Percentiles rank a stretch among this genome's conserved stretches.
These are phyloP conservation scores for Cenchrus purpureus DNA, from an alignment of 176 grass and related monocot genomes.

Conservation along the genomic window DNA sequence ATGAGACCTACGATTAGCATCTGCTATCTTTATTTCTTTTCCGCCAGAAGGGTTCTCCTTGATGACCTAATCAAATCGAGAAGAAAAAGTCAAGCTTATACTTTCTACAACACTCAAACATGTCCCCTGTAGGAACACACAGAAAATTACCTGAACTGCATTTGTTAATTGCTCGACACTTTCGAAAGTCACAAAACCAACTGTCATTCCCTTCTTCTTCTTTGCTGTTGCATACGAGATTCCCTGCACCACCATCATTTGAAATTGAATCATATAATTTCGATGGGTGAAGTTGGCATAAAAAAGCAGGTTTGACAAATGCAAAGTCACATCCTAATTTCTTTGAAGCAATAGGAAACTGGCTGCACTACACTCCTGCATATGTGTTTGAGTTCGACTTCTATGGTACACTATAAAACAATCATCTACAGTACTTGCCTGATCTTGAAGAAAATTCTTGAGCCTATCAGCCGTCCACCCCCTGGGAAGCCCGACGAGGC, in stretches of 20 bases:
- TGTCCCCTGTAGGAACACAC: background rate
- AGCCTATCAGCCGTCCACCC: constrained; percentile 67
- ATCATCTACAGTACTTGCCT: constrained; percentile 43
- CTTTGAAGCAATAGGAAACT: background rate
- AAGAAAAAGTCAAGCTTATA: background rate
- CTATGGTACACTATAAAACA: background rate
- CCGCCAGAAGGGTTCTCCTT: constrained; percentile 66
- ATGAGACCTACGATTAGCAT: constrained; percentile 77
- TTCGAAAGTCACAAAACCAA: constrained; percentile 88
- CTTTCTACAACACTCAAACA: background rate
- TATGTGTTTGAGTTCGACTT: background rate
- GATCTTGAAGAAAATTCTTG: constrained; percentile 70
- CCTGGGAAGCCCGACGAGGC: constrained; percentile 75
- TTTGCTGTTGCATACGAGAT: constrained; percentile 68
- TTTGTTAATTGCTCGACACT: constrained; percentile 62
- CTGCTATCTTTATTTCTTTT: constrained; percentile 85
- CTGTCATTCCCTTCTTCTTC: constrained; percentile 95
- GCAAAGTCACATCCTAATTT: constrained; percentile 1
- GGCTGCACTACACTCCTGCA: background rate
- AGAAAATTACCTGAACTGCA: constrained; percentile 70
- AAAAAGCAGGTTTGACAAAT: background rate
- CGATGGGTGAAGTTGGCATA: background rate
- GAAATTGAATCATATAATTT: background rate
- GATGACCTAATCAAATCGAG: constrained; percentile 51
- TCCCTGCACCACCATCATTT: constrained; percentile 53